Base-by-base conservation (phyloP, 2,329 filamentous ascomycete genomes). In the Keithomyces neogunnii region DNA sequence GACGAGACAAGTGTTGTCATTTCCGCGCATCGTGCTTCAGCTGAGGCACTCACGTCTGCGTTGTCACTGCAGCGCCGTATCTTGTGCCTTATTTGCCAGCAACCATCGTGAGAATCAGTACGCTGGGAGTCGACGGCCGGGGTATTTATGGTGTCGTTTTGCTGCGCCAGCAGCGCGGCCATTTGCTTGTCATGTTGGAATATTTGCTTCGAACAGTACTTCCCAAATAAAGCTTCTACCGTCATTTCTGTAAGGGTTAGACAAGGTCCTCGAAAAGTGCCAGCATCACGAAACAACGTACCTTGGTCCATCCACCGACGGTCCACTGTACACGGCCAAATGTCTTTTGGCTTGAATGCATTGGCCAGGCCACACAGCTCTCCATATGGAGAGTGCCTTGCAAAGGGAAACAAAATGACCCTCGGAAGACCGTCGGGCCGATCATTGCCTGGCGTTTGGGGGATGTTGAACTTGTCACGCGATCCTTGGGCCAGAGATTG, bases 351-450 rank as follows among this genome's bases (percentile, higher is more conserved):
- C 31, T 71, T 78, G 59, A 96, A 87, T 0, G 75, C 73, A 3
- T 73, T 64, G 1, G 96, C 74, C 1, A 96, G 70, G 49, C 82
- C 69, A 56, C 88, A 86, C 3, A 95, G 76, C 63, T 96, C 92
- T 0, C 74, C 71, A 54, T 93, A 92, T 0, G 89, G 95, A 0
- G 92, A 95, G 66, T 97, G 92, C 1, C 92, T 80, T 0, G 92
- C 92, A 62, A 91, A 96, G 0, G 91, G 88, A 57, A 96, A 96
- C 0, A 64, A 69, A 3, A 84, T 79, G 0, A 61, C 61, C 10
- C 59, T 69, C 0, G 75, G 69, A 2, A 79, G 61, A 0, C 2
- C 56, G 32, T 42, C 45, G 35, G n/a, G 57, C 5, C 48, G 47
- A 1, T 11, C 13, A 3, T 19, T 35, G 5, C 33, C n/a, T 9